A percentile compares a stretch with the other conserved stretches of the same genome.
phyloP scores from a whole-genome alignment of 495 filamentous ascomycete species.

The Penicillium taxi region DNA sequence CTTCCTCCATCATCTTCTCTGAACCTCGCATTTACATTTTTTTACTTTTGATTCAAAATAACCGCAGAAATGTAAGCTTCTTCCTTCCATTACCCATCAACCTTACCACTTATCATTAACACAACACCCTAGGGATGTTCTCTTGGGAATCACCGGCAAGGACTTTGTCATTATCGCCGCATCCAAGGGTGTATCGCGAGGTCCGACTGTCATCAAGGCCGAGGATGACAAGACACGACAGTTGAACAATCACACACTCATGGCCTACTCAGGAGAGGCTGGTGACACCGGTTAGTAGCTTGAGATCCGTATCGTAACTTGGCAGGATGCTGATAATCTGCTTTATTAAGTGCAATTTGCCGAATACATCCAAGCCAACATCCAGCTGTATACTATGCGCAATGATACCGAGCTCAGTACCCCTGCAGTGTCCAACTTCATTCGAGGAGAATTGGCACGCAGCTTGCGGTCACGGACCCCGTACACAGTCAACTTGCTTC shows the following conservation, averaged over 20 bases:
- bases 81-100: not conserved
- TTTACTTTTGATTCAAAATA: slow-evolving; percentile 2
- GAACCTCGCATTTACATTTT: slow-evolving; percentile 9
- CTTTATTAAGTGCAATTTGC: slow-evolving; percentile 80
- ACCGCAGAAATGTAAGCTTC: slow-evolving; percentile 29
- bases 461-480: slow-evolving; percentile 85
- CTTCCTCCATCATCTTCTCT: slow-evolving; percentile 9
- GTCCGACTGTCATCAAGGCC: slow-evolving; percentile 91
- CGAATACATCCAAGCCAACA: slow-evolving; percentile 97
- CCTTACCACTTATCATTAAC: slow-evolving; percentile 14
- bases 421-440: slow-evolving; percentile 80
- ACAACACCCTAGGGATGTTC: slow-evolving; percentile 69
- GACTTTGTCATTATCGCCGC: slow-evolving; percentile 97
- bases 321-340: slow-evolving; percentile 10
- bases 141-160: slow-evolving; percentile 96
- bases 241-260: slow-evolving; percentile 85
- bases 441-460: slow-evolving; percentile 82
- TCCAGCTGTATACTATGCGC: slow-evolving; percentile 96
- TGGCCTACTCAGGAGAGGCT: slow-evolving; percentile 95
- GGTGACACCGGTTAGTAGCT: slow-evolving; percentile 76
- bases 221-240: slow-evolving; percentile 91
- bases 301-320: not conserved
- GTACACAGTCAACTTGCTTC: slow-evolving; percentile 90
- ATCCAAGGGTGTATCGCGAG: slow-evolving; percentile 95
- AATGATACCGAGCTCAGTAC: slow-evolving; percentile 88